Percentiles rank a stretch among this genome's conserved stretches.
phyloP scores from a whole-genome alignment of 345 rosid species.

The Orychophragmus violaceus region DNA sequence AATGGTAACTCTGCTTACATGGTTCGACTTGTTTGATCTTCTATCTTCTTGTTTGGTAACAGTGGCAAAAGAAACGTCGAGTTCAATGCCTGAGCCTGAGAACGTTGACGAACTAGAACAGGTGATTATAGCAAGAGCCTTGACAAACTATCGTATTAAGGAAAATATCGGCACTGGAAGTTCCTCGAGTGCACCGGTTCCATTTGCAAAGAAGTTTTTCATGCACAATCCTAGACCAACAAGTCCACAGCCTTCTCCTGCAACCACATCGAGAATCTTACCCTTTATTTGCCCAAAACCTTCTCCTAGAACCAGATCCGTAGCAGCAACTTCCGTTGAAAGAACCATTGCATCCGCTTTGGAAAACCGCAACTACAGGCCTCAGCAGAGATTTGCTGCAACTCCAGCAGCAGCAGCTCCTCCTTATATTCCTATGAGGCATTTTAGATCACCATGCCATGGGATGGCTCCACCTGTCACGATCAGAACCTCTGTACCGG shows the following conservation, averaged over 20 bases:
- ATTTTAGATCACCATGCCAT: conserved; percentile 47
- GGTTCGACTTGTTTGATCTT: conserved; percentile 11
- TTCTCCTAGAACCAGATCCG: conserved; percentile 46
- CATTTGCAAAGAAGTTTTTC: conserved; percentile 64
- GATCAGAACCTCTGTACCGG: conserved; percentile 68
- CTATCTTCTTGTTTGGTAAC: conserved; percentile 13
- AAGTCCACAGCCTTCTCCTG: conserved; percentile 67
- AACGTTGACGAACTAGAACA: conserved; percentile 87
- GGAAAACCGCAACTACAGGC: conserved; percentile 37
- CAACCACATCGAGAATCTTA: conserved; percentile 74
- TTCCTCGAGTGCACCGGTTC: conserved; percentile 46
- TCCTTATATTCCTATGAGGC: conserved; percentile 75
- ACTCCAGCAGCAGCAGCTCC: conserved; percentile 69
- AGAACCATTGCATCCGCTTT: conserved; percentile 9
- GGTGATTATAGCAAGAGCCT: conserved; percentile 77
- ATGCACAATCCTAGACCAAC: conserved; percentile 68
- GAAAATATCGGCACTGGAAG: conserved; percentile 61
- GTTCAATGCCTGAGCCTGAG: conserved; percentile 70
- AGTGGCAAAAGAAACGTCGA: conserved; percentile 95
- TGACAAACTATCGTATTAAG: conserved; percentile 61
- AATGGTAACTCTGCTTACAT: too few relatives aligned
- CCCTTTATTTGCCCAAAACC: conserved; percentile 75
- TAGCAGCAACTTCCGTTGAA: conserved; percentile 11
- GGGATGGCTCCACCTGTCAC: conserved; percentile 84
- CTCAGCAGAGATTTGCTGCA: conserved; percentile 54